Conservation (phyloP, 805 yeast genomes). For the Wilhelminamyces savonicus region DNA sequence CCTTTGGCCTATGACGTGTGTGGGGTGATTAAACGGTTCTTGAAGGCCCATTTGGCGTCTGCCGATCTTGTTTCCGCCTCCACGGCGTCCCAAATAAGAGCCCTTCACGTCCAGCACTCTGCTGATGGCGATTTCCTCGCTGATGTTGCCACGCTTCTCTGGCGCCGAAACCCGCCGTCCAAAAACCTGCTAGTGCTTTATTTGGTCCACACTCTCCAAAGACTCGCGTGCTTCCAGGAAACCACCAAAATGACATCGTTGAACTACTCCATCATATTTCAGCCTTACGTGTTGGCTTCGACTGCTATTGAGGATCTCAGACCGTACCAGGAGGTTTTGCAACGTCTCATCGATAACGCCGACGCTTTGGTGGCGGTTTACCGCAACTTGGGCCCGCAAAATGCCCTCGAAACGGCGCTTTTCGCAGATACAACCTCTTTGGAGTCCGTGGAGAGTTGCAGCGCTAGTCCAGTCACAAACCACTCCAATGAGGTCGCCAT, state of each 20-base stretch:
- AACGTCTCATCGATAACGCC: slow-evolving; percentile 11
- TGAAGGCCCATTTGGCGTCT: slow-evolving; percentile 10
- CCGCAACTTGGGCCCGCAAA: slow-evolving; percentile 1
- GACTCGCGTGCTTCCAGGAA: slow-evolving; percentile 9
- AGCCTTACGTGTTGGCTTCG: slow-evolving; percentile 24
- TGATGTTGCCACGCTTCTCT: slow-evolving; percentile 8
- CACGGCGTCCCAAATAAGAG: background rate
- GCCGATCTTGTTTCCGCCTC: slow-evolving; percentile 6
- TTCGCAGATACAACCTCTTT: slow-evolving; percentile 5
- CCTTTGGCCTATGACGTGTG: slow-evolving; percentile 24
- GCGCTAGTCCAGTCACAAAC: slow-evolving; percentile 9
- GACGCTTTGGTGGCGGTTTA: slow-evolving; percentile 6
- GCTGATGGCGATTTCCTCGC: slow-evolving; percentile 4
- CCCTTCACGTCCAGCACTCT: slow-evolving; percentile 2
- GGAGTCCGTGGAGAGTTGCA: slow-evolving; percentile 4
- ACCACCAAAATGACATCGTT: slow-evolving; percentile 22
- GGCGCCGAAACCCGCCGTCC: slow-evolving; percentile 6
- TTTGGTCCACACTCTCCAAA: slow-evolving; percentile 8
- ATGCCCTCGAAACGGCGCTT: slow-evolving; percentile 6
- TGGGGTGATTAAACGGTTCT: slow-evolving; percentile 18
- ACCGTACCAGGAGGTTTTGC: slow-evolving; percentile 12
- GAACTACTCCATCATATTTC: slow-evolving; percentile 25
- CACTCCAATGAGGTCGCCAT: slow-evolving; percentile 6
- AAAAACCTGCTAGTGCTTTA: slow-evolving; percentile 14
- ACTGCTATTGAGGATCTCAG: too few species aligned